These are phyloP conservation scores for Epichloe gansuensis DNA, from an alignment of 2,329 filamentous ascomycete species.

Conservation along the genomic window DNA sequence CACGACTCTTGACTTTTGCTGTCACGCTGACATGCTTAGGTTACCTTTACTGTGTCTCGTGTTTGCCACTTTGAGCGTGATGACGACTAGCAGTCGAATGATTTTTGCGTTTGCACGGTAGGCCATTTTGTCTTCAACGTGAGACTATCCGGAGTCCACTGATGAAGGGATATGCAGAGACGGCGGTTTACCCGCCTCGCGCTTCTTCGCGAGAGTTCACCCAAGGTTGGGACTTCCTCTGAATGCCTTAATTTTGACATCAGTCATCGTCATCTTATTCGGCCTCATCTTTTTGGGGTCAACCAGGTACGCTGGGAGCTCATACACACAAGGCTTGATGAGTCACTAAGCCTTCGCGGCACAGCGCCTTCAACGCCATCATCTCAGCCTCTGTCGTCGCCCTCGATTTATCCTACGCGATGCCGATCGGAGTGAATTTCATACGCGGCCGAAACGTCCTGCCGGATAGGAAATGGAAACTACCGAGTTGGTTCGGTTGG, in stretches of 20 bases:
- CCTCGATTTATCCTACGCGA: slow-evolving; percentile 59
- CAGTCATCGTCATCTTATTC: slow-evolving; percentile 50
- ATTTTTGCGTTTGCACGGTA: slow-evolving; percentile 47
- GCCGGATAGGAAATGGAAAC: slow-evolving; percentile 32
- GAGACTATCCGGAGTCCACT: no score
- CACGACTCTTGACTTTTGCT: background rate
- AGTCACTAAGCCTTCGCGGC: background rate
- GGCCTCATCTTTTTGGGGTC: slow-evolving; percentile 59
- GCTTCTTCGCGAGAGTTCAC: slow-evolving; percentile 48
- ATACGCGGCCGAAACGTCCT: slow-evolving; percentile 50
- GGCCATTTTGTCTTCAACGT: slow-evolving; percentile 19
- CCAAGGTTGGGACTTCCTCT: slow-evolving; percentile 48
- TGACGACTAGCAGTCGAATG: slow-evolving; percentile 55
- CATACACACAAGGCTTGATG: no score
- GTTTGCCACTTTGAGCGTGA: slow-evolving; percentile 49
- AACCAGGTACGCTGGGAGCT: slow-evolving; percentile 12
- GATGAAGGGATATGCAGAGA: slow-evolving; percentile 24
- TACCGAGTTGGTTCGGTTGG: slow-evolving; percentile 25
- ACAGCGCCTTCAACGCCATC: slow-evolving; percentile 56
- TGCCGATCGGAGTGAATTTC: slow-evolving; percentile 58
- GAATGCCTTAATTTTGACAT: slow-evolving; percentile 50
- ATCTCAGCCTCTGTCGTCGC: slow-evolving; percentile 59
- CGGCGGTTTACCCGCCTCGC: slow-evolving; percentile 50
- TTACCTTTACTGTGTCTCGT: slow-evolving; percentile 49
- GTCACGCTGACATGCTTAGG: slow-evolving; percentile 3